Percentiles rank a stretch among this genome's conserved stretches.
These are phyloP conservation scores for Barnettozyma wickerhamii DNA, from an alignment of 805 yeast genomes.

Conservation along the genomic window DNA sequence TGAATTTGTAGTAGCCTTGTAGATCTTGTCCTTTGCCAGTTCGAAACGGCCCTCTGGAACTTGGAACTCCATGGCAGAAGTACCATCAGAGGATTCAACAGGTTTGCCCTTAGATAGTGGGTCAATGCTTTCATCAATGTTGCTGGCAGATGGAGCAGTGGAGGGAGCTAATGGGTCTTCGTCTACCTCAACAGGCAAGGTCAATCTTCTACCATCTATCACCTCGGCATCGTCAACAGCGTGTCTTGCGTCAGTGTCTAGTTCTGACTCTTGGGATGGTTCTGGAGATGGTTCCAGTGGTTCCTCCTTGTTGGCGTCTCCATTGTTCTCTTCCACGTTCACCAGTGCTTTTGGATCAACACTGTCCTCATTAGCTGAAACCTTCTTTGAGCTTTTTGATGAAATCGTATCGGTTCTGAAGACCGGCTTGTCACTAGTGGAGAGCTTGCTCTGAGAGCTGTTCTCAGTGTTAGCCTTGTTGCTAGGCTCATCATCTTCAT, in stretches of 20 bases:
- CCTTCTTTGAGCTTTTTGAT: constrained; percentile 7
- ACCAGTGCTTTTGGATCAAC: neutral
- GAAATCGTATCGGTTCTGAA: constrained; percentile 21
- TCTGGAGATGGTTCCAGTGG: neutral
- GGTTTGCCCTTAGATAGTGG: constrained; percentile 5
- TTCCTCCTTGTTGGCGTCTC: neutral
- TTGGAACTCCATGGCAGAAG: constrained; percentile 9
- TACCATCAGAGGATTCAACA: neutral
- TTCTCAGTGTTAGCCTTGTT: constrained; percentile 10
- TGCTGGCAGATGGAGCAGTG: neutral
- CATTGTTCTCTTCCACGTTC: neutral
- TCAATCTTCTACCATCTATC: constrained; percentile 8
- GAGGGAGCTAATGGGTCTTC: constrained; percentile 18
- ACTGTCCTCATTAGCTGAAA: neutral
- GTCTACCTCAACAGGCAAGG: constrained; percentile 9
- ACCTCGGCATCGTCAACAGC: constrained; percentile 6
- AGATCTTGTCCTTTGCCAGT: constrained; percentile 7
- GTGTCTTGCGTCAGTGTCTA: constrained; percentile 1
- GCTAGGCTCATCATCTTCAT: constrained; percentile 15
- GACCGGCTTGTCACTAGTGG: neutral
- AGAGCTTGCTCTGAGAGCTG: neutral
- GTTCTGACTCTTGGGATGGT: neutral
- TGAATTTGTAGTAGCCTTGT: constrained; percentile 6
- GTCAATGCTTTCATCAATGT: constrained; percentile 10
- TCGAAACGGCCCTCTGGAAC: constrained; percentile 24